A percentile compares a stretch with the other conserved stretches of the same genome.
Evolutionary conservation across 1,284 basidiomycete species (phyloP).

Genomic region (Vanrija humicola): DNA sequence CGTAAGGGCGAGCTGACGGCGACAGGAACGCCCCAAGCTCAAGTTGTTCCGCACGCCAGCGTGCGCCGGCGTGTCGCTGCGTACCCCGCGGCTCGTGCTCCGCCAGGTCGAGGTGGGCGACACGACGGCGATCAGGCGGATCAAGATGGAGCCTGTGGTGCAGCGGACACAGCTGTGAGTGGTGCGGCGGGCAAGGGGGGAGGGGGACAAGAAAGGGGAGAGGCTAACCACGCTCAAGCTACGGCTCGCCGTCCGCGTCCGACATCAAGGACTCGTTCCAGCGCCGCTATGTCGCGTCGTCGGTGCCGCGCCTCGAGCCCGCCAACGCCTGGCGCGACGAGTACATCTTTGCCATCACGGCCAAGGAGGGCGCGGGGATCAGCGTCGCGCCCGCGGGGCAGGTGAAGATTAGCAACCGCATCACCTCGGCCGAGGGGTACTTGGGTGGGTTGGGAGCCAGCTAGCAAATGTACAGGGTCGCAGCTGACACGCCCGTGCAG

Average conservation of each 20-base stretch:
- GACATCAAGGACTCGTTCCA: constrained; percentile 38
- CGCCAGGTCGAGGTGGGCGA: constrained; percentile 34
- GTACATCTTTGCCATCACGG: constrained; percentile 43
- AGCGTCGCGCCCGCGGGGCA: constrained; percentile 19
- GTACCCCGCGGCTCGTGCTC: constrained; percentile 30
- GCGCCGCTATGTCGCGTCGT: constrained; percentile 28
- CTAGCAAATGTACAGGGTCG: no score
- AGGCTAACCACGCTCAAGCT: constrained; percentile 10
- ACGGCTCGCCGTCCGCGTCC: constrained; percentile 27
- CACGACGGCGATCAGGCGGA: constrained; percentile 33
- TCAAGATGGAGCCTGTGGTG: constrained; percentile 45
- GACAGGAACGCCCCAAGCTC: constrained; percentile 15
- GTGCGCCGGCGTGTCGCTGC: constrained; percentile 28
- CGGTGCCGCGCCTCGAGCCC: constrained; percentile 6
- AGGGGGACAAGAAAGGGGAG: neutral
- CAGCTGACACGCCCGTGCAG: constrained; percentile 9
- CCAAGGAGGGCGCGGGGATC: constrained; percentile 20
- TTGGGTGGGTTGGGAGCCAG: constrained; percentile 29
- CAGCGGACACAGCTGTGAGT: constrained; percentile 44
- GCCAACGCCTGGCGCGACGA: constrained; percentile 24
- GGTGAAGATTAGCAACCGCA: constrained; percentile 27
- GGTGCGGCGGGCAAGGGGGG: neutral
- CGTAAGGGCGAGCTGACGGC: neutral
- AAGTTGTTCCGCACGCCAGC: constrained; percentile 30
- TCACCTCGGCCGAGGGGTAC: constrained; percentile 36